These are phyloP conservation scores for Irpex sp. DNA, from an alignment of 1,284 basidiomycete genomes.

Conservation along the genomic window DNA sequence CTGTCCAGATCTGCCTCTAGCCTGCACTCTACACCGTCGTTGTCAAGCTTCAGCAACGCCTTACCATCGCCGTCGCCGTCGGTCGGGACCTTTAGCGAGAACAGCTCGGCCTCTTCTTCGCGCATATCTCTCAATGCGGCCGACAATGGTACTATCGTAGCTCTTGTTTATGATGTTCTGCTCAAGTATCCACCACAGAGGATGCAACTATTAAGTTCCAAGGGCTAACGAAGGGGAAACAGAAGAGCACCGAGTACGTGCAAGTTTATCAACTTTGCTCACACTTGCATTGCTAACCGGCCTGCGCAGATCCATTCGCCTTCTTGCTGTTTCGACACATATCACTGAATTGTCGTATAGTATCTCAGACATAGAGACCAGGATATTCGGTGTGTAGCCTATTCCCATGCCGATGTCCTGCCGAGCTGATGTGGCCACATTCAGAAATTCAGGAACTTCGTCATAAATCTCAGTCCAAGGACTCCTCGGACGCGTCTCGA, in stretches of 20 bases:
- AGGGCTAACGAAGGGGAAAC: constrained; percentile 41
- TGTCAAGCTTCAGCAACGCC: constrained; percentile 26
- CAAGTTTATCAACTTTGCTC: constrained; percentile 1
- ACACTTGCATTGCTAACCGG: constrained; percentile 7
- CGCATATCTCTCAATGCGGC: constrained; percentile 46
- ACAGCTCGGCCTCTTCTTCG: constrained; percentile 48
- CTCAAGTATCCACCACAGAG: constrained; percentile 38
- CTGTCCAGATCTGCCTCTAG: constrained; percentile 27
- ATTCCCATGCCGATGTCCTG: constrained; percentile 6
- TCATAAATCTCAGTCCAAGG: constrained; percentile 72
- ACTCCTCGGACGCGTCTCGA: constrained; percentile 51
- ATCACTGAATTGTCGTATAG: constrained; percentile 81
- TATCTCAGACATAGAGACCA: constrained; percentile 82
- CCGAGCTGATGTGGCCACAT: constrained; percentile 4
- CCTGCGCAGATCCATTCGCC: constrained; percentile 56
- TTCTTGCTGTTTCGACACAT: constrained; percentile 75
- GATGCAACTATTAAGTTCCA: constrained; percentile 64
- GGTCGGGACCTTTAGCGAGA: constrained; percentile 26
- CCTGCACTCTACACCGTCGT: constrained; percentile 27
- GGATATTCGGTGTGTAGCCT: constrained; percentile 68
- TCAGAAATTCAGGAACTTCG: constrained; percentile 83
- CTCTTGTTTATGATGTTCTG: constrained; percentile 14
- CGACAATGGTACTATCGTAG: constrained; percentile 50
- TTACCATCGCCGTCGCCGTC: constrained; percentile 36
- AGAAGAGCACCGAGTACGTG: constrained; percentile 51